Percentiles rank a stretch among this genome's conserved stretches.
These are phyloP conservation scores for Spongiforma sp. DNA, from an alignment of 1,284 basidiomycete genomes.

Conservation along the genomic window DNA sequence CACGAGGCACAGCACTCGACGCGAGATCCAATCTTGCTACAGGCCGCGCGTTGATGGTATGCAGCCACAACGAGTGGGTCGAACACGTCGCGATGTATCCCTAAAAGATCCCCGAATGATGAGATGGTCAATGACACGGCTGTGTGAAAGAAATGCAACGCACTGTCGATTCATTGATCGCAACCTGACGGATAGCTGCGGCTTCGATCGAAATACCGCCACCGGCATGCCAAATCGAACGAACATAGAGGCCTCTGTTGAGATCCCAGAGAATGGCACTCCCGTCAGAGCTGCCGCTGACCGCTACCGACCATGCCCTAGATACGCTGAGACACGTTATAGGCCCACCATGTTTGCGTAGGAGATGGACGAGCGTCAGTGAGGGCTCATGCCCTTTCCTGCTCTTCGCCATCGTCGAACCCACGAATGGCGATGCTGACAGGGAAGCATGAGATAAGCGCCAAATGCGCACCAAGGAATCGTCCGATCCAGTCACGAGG, in stretches of 20 bases:
- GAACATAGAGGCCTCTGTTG: constrained; percentile 79
- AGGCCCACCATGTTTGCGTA: constrained; percentile 76
- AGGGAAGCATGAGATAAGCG: constrained; percentile 48
- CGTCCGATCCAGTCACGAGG: constrained; percentile 78
- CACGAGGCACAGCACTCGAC: constrained; percentile 44
- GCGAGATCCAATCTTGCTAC: constrained; percentile 71
- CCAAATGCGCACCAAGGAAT: constrained; percentile 85
- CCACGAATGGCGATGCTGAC: constrained; percentile 28
- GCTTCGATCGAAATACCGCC: constrained; percentile 37
- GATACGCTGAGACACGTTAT: constrained; percentile 80
- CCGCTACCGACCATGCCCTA: constrained; percentile 80
- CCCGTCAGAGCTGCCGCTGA: constrained; percentile 87
- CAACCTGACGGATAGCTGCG: constrained; percentile 67
- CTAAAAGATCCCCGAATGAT: constrained; percentile 42
- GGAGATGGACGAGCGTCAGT: constrained; percentile 66
- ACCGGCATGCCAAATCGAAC: constrained; percentile 74
- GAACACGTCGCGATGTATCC: constrained; percentile 87
- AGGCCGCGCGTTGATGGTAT: constrained; percentile 82
- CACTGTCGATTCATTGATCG: constrained; percentile 88
- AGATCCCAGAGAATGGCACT: constrained; percentile 92
- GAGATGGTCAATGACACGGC: neutral
- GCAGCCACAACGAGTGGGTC: constrained; percentile 66
- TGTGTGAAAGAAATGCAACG: constrained; percentile 31
- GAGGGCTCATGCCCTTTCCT: constrained; percentile 35
- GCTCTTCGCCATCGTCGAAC: constrained; percentile 23